These are phyloP conservation scores for Neonectria coccinea DNA, from an alignment of 2,329 filamentous ascomycete genomes.

Conservation along the genomic window DNA sequence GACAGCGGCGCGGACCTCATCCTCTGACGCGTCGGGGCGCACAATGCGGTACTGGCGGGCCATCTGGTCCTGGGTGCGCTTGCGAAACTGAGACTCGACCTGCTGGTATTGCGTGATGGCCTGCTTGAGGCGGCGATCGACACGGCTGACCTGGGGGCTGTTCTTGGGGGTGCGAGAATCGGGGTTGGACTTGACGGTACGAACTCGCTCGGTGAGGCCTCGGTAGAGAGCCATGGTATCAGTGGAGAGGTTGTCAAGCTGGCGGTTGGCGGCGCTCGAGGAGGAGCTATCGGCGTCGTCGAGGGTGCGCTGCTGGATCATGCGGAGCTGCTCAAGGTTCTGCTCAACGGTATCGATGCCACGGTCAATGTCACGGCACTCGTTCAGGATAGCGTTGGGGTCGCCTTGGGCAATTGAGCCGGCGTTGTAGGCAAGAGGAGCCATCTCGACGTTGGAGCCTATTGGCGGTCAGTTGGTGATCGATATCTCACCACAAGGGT, in stretches of 20 bases:
- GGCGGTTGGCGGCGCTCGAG: conserved; percentile 72
- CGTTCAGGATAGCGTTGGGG: conserved; percentile 84
- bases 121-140: conserved; percentile 82
- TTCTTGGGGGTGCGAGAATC: conserved; percentile 81
- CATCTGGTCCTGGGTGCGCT: conserved; percentile 84
- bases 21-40: conserved; percentile 80
- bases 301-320: conserved; percentile 77
- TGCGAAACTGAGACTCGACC: conserved; percentile 82
- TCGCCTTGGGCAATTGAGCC: conserved; percentile 63
- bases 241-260: conserved; percentile 78
- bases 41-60: conserved; percentile 92
- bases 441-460: conserved; percentile 74
- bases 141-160: conserved; percentile 81
- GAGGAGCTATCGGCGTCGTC: conserved; percentile 79
- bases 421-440: conserved; percentile 68
- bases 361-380: conserved; percentile 83
- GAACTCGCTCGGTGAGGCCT: conserved; percentile 81
- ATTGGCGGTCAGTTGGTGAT: not conserved
- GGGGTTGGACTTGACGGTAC: conserved; percentile 83
- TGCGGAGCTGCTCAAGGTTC: conserved; percentile 78
- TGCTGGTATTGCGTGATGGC: conserved; percentile 86
- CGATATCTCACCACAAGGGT: not conserved
- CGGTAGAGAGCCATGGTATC: conserved; percentile 89
- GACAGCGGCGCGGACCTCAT: conserved; percentile 82
- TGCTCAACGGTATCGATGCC: conserved; percentile 80